A percentile compares a stretch with the other conserved stretches of the same genome.
phyloP scores from a whole-genome alignment of 139 green algal species.

The Zygnema circumcarinatum region DNA sequence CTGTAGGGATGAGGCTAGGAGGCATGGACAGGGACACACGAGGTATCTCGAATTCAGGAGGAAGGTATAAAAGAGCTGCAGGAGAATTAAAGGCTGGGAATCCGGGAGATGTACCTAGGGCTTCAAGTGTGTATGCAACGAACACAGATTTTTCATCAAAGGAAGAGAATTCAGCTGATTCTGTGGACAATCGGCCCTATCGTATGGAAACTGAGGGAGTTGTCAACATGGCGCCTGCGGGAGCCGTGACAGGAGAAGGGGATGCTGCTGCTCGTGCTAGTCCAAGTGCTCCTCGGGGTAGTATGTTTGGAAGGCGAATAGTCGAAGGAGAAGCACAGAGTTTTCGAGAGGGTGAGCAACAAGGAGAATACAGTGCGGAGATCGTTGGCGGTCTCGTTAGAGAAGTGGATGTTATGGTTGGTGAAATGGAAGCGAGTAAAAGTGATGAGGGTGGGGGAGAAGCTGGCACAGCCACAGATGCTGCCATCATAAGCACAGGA shows the following conservation, averaged over 20 bases:
- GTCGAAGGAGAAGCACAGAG: not conserved
- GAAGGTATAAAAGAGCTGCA: not conserved
- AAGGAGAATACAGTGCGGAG: not conserved
- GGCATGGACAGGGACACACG: not conserved
- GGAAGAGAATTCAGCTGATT: constrained; percentile 29
- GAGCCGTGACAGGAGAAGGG: not conserved
- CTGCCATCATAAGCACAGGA: constrained; percentile 43
- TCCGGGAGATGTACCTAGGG: not conserved
- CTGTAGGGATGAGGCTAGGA: not conserved
- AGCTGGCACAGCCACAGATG: constrained; percentile 33
- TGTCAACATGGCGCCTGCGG: not conserved
- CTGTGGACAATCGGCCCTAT: constrained; percentile 29
- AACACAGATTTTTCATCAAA: constrained; percentile 40
- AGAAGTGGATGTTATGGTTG: not conserved
- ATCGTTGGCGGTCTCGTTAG: not conserved
- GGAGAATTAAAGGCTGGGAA: not conserved
- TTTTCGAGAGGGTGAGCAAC: not conserved
- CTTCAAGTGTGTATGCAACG: constrained; percentile 36
- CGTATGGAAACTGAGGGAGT: constrained; percentile 2
- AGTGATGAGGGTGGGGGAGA: constrained; percentile 15
- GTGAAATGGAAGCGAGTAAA: not conserved
- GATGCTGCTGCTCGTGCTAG: not conserved
- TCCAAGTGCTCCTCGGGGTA: not conserved
- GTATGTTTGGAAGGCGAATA: not conserved
- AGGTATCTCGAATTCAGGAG: not conserved